These are phyloP conservation scores for Rhizopus delemar DNA, from an alignment of 371 early-diverging fungal genomes.

Conservation along the genomic window DNA sequence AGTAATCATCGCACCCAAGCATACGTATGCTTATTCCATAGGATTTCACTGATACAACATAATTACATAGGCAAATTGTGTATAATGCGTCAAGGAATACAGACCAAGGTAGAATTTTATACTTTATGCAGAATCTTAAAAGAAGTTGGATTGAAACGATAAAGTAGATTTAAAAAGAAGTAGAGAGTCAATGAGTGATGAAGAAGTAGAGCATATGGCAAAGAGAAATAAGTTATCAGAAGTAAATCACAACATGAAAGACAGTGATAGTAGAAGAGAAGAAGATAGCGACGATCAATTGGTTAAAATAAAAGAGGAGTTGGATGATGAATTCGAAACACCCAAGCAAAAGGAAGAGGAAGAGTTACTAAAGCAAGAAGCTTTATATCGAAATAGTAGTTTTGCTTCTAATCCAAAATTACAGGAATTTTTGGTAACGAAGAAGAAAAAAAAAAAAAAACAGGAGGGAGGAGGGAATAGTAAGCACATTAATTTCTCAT, in stretches of 20 bases:
- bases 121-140: constrained; percentile 10
- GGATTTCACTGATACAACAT: constrained; percentile 19
- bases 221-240: not conserved
- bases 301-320: no score
- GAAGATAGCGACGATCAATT: not conserved
- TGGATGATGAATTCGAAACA: not conserved
- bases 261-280: not conserved
- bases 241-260: not conserved
- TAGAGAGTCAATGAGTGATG: not conserved
- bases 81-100: constrained; percentile 21
- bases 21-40: not conserved
- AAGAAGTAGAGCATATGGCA: not conserved
- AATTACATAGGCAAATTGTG: constrained; percentile 18
- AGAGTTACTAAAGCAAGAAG: not conserved
- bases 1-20: constrained; percentile 2
- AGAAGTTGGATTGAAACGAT: constrained; percentile 6
- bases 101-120: not conserved
- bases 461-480: not conserved
- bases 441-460: not conserved
- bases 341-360: not conserved
- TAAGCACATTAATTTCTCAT: not conserved
- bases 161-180: not conserved
- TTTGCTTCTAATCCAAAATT: not conserved
- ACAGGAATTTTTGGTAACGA: not conserved
- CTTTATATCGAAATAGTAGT: not conserved